These are phyloP conservation scores for Cymodocea nodosa DNA, from an alignment of 116 monocot genomes.

Conservation along the genomic window DNA sequence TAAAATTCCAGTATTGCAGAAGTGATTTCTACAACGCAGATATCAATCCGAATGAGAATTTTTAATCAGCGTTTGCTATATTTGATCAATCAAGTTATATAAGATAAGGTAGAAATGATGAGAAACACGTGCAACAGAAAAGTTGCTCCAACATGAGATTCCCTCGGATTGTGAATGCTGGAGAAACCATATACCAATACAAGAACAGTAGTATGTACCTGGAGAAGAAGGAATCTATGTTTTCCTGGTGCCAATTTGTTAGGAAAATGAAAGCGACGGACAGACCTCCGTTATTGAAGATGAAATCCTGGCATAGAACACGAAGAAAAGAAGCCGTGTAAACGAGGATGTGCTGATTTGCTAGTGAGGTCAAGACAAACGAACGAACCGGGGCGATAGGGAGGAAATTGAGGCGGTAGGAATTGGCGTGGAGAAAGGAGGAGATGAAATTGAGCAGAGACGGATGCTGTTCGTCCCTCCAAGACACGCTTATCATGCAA, in stretches of 20 bases:
- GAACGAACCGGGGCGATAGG: constrained; percentile 54
- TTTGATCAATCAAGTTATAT: no score
- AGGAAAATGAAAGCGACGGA: constrained; percentile 85
- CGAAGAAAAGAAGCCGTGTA: no score
- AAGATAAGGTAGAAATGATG: no score
- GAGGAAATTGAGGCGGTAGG: constrained; percentile 78
- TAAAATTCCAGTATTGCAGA: no score
- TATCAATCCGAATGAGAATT: no score
- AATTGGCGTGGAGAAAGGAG: constrained; percentile 61
- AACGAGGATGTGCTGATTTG: no score
- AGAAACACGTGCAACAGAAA: no score
- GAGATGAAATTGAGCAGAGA: constrained; percentile 67
- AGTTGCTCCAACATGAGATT: no score
- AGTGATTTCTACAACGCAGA: no score
- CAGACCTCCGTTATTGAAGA: constrained; percentile 83
- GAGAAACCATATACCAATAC: no score
- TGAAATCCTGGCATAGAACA: constrained; percentile 49
- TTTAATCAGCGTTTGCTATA: no score
- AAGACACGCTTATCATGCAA: constrained; percentile 73
- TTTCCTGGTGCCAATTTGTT: constrained; percentile 48
- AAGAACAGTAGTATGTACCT: constrained; percentile 45
- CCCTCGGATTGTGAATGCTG: no score
- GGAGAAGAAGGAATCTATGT: constrained; percentile 31
- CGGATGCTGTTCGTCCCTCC: constrained; percentile 73
- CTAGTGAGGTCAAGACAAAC: neutral